These are phyloP conservation scores for Phaffomyces opuntiae DNA, from an alignment of 805 yeast species.

Conservation along the genomic window DNA sequence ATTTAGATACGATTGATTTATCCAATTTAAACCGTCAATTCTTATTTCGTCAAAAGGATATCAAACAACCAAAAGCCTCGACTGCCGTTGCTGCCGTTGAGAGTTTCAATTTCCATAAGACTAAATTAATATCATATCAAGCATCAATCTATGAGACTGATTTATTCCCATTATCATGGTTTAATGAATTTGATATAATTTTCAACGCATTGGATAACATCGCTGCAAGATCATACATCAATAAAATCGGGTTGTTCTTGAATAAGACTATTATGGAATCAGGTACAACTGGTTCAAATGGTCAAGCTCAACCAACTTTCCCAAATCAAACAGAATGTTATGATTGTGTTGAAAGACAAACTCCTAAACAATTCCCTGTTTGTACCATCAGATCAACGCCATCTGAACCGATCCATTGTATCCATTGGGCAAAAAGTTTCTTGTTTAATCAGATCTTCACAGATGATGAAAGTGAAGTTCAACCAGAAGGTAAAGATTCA, in stretches of 20 bases:
- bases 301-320: constrained; percentile 88
- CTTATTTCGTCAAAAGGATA: constrained; percentile 81
- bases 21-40: constrained; percentile 92
- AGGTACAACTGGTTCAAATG: constrained; percentile 93
- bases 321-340: constrained; percentile 86
- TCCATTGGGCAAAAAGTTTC: constrained; percentile 96
- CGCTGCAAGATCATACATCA: constrained; percentile 88
- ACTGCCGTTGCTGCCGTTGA: constrained; percentile 83
- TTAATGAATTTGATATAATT: constrained; percentile 64
- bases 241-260: constrained; percentile 69
- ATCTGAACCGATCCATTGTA: constrained; percentile 90
- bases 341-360: constrained; percentile 80
- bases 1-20: constrained; percentile 89
- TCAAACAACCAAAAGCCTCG: constrained; percentile 77
- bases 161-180: constrained; percentile 71
- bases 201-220: constrained; percentile 93
- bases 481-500: constrained; percentile 27
- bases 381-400: constrained; percentile 98
- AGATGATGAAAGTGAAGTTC: constrained; percentile 30
- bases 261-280: constrained; percentile 78
- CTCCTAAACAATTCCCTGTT: constrained; percentile 89
- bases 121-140: constrained; percentile 70
- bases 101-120: constrained; percentile 52
- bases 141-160: constrained; percentile 80
- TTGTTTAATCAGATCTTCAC: constrained; percentile 76